Evolutionary conservation across 73 alveolate genomes (phyloP).

Genomic region (Paramecium octaurelia): DNA sequence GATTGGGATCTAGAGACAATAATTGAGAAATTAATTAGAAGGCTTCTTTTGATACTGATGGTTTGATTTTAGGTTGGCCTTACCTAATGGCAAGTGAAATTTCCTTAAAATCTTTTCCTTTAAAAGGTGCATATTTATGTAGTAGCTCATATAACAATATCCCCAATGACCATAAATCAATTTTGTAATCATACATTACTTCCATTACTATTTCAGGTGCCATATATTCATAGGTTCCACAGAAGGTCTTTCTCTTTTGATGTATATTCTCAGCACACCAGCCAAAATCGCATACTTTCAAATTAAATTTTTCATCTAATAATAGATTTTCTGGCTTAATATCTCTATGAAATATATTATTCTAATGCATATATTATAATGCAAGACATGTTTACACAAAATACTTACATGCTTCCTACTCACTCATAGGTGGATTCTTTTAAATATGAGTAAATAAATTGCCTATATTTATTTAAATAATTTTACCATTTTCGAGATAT

Average conservation of each 20-base stretch:
- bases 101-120: slow-evolving; percentile 61
- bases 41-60: slow-evolving; percentile 75
- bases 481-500: slow-evolving; percentile 47
- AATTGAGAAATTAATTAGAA: slow-evolving; percentile 76
- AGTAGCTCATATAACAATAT: slow-evolving; percentile 87
- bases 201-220: slow-evolving; percentile 93
- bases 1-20: slow-evolving; percentile 75
- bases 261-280: slow-evolving; percentile 64
- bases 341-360: slow-evolving; percentile 60
- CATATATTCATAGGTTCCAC: slow-evolving; percentile 82
- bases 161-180: slow-evolving; percentile 95
- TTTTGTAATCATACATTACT: slow-evolving; percentile 76
- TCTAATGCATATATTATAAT: slow-evolving; percentile 48
- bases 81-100: slow-evolving; percentile 68
- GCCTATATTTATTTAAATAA: background rate
- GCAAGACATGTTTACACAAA: slow-evolving; percentile 53
- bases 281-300: slow-evolving; percentile 67
- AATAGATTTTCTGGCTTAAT: slow-evolving; percentile 76
- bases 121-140: slow-evolving; percentile 89
- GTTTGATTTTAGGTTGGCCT: slow-evolving; percentile 64
- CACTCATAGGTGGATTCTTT: slow-evolving; percentile 35
- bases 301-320: slow-evolving; percentile 63
- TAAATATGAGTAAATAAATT: slow-evolving; percentile 39
- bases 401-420: slow-evolving; percentile 43
- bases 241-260: slow-evolving; percentile 48